phyloP scores from a whole-genome alignment of 164 flowering plant genomes.

The grape (Vitis vinifera) region DNA sequence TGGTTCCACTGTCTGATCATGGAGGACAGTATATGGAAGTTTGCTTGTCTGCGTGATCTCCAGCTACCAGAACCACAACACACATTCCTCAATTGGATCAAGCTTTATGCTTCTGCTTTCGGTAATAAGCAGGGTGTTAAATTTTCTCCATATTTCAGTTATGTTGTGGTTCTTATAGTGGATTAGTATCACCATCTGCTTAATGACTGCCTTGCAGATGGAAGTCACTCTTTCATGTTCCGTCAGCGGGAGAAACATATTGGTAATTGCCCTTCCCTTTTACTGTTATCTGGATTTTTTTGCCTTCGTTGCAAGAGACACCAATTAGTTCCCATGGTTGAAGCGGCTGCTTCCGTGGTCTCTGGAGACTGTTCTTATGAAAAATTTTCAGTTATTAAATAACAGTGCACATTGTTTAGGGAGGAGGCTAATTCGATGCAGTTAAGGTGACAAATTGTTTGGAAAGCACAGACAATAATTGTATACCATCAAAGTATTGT shows the following conservation, averaged over 20 bases:
- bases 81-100: constrained; percentile 62
- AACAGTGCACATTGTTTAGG: too few species aligned
- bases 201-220: constrained; percentile 55
- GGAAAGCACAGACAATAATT: too few species aligned
- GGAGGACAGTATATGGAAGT: constrained; percentile 81
- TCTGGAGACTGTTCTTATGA: too few species aligned
- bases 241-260: constrained; percentile 84
- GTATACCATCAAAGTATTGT: too few species aligned
- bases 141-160: not conserved
- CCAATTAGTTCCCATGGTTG: too few species aligned
- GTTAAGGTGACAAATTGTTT: too few species aligned
- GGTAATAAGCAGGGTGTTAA: constrained; percentile 34
- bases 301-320: not conserved
- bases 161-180: not conserved
- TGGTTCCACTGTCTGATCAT: constrained; percentile 69
- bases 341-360: too few species aligned
- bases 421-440: too few species aligned
- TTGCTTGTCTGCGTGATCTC: constrained; percentile 82
- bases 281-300: not conserved
- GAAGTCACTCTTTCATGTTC: constrained; percentile 75
- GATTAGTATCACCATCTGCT: not conserved
- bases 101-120: constrained; percentile 70
- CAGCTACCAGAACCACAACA: constrained; percentile 58
- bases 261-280: constrained; percentile 38
- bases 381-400: too few species aligned